Evolutionary conservation across 768 basidiomycete genomes (phyloP).

Genomic region (Hemileccinum rubropunctum): DNA sequence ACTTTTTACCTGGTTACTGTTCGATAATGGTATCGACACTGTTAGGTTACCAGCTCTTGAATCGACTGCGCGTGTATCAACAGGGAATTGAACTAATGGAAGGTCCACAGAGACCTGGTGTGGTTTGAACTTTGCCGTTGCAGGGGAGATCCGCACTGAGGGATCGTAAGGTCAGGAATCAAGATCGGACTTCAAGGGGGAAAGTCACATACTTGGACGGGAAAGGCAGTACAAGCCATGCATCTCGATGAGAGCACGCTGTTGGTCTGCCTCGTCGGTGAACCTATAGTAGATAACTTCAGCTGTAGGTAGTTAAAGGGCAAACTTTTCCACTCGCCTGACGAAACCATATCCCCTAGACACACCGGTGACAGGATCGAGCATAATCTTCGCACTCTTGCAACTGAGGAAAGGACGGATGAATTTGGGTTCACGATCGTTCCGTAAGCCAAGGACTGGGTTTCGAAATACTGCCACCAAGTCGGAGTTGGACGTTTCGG

Average conservation of each 20-base stretch:
- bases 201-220: constrained; percentile 67
- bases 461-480: constrained; percentile 92
- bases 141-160: constrained; percentile 86
- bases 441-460: constrained; percentile 79
- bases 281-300: constrained; percentile 49
- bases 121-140: constrained; percentile 83
- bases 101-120: constrained; percentile 45
- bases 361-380: constrained; percentile 85
- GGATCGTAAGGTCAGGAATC: constrained; percentile 27
- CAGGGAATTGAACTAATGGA: constrained; percentile 46
- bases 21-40: constrained; percentile 49
- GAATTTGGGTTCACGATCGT: constrained; percentile 85
- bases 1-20: constrained; percentile 50
- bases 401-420: constrained; percentile 88
- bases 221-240: constrained; percentile 88
- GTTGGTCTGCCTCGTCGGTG: constrained; percentile 84
- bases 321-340: constrained; percentile 45
- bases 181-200: constrained; percentile 1
- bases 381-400: constrained; percentile 95
- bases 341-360: constrained; percentile 94
- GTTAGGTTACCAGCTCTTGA: constrained; percentile 41
- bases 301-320: constrained; percentile 8
- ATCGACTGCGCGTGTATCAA: constrained; percentile 21
- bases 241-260: constrained; percentile 89
- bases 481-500: constrained; percentile 93